phyloP scores from a whole-genome alignment of 495 filamentous ascomycete genomes.

The Rhypophila decipiens region DNA sequence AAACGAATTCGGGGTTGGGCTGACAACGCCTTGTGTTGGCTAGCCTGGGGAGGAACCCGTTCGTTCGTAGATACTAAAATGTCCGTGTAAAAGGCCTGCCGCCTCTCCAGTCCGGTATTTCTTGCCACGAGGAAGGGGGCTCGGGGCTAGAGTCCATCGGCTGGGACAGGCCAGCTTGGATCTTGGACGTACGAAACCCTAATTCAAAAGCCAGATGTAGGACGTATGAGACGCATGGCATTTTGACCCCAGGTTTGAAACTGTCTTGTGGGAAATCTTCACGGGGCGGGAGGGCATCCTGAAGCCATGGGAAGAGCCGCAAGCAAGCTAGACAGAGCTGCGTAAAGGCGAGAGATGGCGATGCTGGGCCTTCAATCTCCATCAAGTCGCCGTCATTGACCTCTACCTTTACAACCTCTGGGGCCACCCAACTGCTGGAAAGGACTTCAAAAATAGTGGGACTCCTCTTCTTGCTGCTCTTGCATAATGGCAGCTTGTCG shows the following conservation, averaged over 20 bases:
- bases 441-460: conserved; percentile 10
- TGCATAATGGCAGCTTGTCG: conserved; percentile 6
- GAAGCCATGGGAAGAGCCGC: conserved; percentile 8
- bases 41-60: conserved; percentile 8
- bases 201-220: conserved; percentile 4
- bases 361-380: conserved; percentile 8
- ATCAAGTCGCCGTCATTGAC: conserved; percentile 1
- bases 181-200: conserved; percentile 9
- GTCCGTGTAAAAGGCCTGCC: conserved; percentile 9
- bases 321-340: conserved; percentile 7
- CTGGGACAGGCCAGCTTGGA: conserved; percentile 5
- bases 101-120: conserved; percentile 10
- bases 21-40: conserved; percentile 5
- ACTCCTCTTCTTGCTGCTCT: conserved; percentile 9
- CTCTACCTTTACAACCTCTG: conserved; percentile 7
- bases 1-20: conserved; percentile 8
- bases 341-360: conserved; percentile 5
- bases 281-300: conserved; percentile 2
- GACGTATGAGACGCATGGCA: conserved; percentile 4
- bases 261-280: conserved; percentile 8
- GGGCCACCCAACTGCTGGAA: conserved; percentile 5
- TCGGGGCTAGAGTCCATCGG: background rate
- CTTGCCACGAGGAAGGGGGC: conserved; percentile 2
- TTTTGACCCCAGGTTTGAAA: conserved; percentile 6
- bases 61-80: conserved; percentile 8